Conservation (phyloP, 306 rosid genomes). For the Prunus mira region DNA sequence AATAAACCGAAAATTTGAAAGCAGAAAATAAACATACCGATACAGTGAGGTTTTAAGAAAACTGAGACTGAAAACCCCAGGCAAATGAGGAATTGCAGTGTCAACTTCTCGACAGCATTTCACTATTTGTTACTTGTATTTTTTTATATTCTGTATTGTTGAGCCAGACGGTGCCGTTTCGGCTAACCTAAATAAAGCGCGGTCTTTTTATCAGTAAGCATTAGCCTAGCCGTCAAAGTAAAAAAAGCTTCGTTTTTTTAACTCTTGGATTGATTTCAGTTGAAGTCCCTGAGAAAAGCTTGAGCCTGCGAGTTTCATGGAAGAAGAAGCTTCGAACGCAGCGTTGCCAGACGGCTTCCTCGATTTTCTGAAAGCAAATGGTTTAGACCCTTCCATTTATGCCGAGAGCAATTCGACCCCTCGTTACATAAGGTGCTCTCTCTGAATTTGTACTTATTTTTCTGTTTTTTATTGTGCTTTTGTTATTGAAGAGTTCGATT, state of each 20-base stretch:
- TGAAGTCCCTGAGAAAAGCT: not conserved
- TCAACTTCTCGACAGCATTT: not conserved
- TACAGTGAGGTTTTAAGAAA: not conserved
- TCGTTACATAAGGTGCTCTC: slow-evolving; percentile 68
- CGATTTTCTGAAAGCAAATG: slow-evolving; percentile 58
- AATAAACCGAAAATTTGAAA: not conserved
- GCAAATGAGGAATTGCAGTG: not conserved
- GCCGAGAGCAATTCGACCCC: slow-evolving; percentile 63
- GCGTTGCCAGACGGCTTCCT: slow-evolving; percentile 63
- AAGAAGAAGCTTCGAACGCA: slow-evolving; percentile 36
- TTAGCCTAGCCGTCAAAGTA: not conserved
- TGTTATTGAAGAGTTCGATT: not conserved
- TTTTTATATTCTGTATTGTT: not conserved
- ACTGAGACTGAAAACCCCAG: not conserved
- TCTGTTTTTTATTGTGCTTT: not conserved
- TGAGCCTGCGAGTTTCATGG: not conserved
- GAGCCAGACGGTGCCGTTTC: not conserved
- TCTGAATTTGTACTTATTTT: not conserved
- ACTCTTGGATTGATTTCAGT: not conserved
- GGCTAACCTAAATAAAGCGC: not conserved
- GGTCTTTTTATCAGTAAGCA: not conserved
- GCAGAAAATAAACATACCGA: too few relatives aligned
- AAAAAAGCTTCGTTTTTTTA: not conserved
- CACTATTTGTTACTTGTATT: not conserved
- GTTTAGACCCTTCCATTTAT: slow-evolving; percentile 69